Conservation (phyloP, 2,329 filamentous ascomycete genomes). For the Fusarium coicis region DNA sequence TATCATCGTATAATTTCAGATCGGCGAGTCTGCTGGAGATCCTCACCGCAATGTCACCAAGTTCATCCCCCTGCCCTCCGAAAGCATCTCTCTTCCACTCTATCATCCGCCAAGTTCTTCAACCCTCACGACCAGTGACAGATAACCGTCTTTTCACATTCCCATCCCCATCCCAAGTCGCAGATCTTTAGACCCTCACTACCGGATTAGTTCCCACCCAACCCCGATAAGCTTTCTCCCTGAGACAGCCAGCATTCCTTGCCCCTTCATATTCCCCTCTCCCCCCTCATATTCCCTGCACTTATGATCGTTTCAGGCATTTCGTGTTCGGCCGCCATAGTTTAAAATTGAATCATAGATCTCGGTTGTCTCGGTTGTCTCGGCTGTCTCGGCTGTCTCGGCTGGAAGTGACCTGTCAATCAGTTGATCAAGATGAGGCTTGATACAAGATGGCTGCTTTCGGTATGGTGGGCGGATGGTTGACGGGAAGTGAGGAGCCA, state of each 20-base stretch:
- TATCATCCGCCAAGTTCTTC: background rate
- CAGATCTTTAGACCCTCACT: background rate
- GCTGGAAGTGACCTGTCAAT: background rate
- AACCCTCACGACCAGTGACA: no score
- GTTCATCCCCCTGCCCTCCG: background rate
- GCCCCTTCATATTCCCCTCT: no score
- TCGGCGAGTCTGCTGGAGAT: background rate
- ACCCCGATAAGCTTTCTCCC: background rate
- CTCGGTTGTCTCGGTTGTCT: background rate
- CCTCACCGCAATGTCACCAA: no score
- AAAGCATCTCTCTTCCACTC: background rate
- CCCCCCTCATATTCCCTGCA: background rate
- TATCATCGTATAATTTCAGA: no score
- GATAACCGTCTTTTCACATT: background rate
- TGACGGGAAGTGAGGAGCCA: background rate
- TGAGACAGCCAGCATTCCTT: constrained; percentile 16
- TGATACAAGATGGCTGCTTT: background rate
- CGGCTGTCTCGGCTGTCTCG: background rate
- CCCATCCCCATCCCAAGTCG: no score
- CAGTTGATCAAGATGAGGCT: background rate
- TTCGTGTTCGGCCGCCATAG: background rate
- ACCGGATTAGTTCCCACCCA: background rate
- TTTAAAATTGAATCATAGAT: background rate
- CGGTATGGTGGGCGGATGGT: background rate
- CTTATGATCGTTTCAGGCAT: background rate